A percentile compares a stretch with the other conserved stretches of the same genome.
Evolutionary conservation across 2,329 filamentous ascomycete species (phyloP).

Genomic region (Endoconidiophora laricicola): DNA sequence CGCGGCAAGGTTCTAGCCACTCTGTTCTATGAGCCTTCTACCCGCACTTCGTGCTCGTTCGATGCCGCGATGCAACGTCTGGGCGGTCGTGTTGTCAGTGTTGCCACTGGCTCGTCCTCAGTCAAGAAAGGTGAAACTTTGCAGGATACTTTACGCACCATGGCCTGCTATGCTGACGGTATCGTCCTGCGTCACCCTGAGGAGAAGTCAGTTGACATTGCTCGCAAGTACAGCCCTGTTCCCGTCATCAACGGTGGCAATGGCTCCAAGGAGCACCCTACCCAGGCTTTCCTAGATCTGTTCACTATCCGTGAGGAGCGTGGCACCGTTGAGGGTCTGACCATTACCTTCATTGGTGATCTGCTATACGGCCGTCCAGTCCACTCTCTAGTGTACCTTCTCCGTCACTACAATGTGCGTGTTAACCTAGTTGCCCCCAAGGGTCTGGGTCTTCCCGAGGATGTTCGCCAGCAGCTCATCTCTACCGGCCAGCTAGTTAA

Average conservation of each 20-base stretch:
- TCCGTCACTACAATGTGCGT: slow-evolving; percentile 87
- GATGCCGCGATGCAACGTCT: slow-evolving; percentile 97
- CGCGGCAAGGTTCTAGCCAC: slow-evolving; percentile 76
- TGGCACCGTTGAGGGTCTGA: slow-evolving; percentile 85
- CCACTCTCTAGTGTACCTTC: slow-evolving; percentile 84
- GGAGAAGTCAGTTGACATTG: slow-evolving; percentile 62
- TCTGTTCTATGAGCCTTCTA: slow-evolving; percentile 96
- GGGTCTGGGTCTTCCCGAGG: slow-evolving; percentile 57
- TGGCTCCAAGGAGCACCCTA: slow-evolving; percentile 88
- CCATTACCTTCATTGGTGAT: slow-evolving; percentile 90
- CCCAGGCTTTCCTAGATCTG: slow-evolving; percentile 90
- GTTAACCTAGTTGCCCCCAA: slow-evolving; percentile 82
- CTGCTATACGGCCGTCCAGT: slow-evolving; percentile 86
- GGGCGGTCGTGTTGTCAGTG: slow-evolving; percentile 68
- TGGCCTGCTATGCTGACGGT: slow-evolving; percentile 87
- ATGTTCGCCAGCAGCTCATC: slow-evolving; percentile 56
- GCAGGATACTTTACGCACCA: slow-evolving; percentile 81
- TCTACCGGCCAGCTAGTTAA: slow-evolving; percentile 57
- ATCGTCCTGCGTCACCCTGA: slow-evolving; percentile 90
- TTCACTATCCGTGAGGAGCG: slow-evolving; percentile 98
- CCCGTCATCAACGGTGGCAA: slow-evolving; percentile 97
- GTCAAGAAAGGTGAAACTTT: slow-evolving; percentile 89
- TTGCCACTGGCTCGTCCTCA: slow-evolving; percentile 71
- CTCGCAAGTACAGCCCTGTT: slow-evolving; percentile 72
- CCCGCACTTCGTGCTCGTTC: slow-evolving; percentile 86